Evolutionary conservation across 1,139 yeast species (phyloP), one percentile per base, ranked within the genome.

Genomic region (Pichia sp.): DNA sequence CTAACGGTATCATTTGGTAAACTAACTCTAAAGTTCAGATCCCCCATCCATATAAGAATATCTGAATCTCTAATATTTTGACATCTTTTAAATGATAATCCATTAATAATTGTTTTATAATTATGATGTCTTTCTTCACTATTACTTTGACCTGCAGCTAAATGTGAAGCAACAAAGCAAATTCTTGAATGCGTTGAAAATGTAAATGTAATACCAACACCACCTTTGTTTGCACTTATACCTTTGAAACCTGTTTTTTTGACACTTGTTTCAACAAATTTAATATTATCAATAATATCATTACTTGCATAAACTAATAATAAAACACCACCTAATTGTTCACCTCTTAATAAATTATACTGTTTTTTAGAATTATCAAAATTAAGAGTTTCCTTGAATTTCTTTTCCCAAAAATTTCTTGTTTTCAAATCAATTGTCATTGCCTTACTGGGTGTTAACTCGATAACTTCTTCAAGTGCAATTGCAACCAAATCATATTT

Each of bases 221-320:
- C 98, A 34, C 99, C 99, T 68, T 93, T 93, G 64, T 93, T 93
- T 25, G 98, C 98, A 49, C 96, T 85, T 59, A 88, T 81, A 13
- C 98, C 98, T 38, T 96, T 95, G 48, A 93, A 75, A 0, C 99
- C 99, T 0, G 99, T 93, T 62, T 93, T 93, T 61, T 89, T 93
- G 42, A 80, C 77, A 18, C 87, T 74, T 25, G 95, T 87, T 65
- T 84, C 87, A 22, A 88, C 82, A 59, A 84, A 83, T 42, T 83
- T 84, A 33, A 95, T 83, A 56, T 80, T 73, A 25, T 75, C 72
- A 19, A 86, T 75, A 58, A 84, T 82, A 1, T 81, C 73, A 53
- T 81, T 80, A 22, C 46, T 50, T 13, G 83, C 84, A 66, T 83
- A 90, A 48, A 91, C 71, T 65, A 91, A 71, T 53, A 88, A 67